Evolutionary conservation across 1,284 basidiomycete genomes (phyloP).

Genomic region (Thelephora terrestris): DNA sequence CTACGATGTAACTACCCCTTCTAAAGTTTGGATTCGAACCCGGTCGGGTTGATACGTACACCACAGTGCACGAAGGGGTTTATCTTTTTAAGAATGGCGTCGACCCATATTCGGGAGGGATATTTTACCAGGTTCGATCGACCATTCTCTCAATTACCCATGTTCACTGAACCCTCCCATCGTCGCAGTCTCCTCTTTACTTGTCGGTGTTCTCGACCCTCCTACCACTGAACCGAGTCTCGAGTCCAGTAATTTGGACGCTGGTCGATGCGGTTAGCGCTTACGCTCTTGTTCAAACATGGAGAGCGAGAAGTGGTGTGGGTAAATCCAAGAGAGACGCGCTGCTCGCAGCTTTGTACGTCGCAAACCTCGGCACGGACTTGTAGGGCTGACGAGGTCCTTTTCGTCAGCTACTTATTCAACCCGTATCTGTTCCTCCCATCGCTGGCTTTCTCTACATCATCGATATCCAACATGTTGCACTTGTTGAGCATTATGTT

Average conservation of each 20-base stretch:
- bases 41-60: neutral
- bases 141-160: slow-evolving; percentile 9
- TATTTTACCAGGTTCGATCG: slow-evolving; percentile 71
- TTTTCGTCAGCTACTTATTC: slow-evolving; percentile 58
- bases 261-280: slow-evolving; percentile 57
- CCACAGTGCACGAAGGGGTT: slow-evolving; percentile 77
- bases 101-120: slow-evolving; percentile 79
- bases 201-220: slow-evolving; percentile 69
- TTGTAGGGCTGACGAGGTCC: neutral
- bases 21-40: slow-evolving; percentile 2
- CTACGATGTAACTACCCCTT: slow-evolving; percentile 30
- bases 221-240: slow-evolving; percentile 38
- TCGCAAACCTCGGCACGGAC: slow-evolving; percentile 8
- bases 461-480: slow-evolving; percentile 68
- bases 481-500: slow-evolving; percentile 62
- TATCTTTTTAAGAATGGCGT: slow-evolving; percentile 64
- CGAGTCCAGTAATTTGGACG: slow-evolving; percentile 61
- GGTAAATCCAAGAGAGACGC: slow-evolving; percentile 36
- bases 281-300: slow-evolving; percentile 57
- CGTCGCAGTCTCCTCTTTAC: slow-evolving; percentile 65
- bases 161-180: neutral
- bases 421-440: slow-evolving; percentile 84
- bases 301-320: slow-evolving; percentile 47
- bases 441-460: slow-evolving; percentile 72
- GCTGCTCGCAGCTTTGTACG: slow-evolving; percentile 55